A percentile compares a stretch with the other conserved stretches of the same genome.
phyloP scores from a whole-genome alignment of 148 eudicot genomes.

The Rhododendron molle region DNA sequence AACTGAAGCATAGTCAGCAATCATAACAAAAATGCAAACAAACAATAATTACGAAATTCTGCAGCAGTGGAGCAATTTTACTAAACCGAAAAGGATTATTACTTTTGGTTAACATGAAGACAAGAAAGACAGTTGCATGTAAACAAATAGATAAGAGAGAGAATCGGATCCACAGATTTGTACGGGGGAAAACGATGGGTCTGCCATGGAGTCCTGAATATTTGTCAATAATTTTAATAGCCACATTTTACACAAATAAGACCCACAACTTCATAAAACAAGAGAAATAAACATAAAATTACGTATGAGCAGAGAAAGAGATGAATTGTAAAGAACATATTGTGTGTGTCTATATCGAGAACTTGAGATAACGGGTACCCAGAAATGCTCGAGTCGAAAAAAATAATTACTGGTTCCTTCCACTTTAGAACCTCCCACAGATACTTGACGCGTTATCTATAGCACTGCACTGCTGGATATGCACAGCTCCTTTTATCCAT shows the following conservation, averaged over 20 bases:
- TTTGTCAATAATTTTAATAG: slow-evolving; percentile 9
- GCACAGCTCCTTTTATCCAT: background rate
- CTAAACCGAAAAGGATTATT: background rate
- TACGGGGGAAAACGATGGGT: slow-evolving; percentile 9
- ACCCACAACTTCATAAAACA: slow-evolving; percentile 7
- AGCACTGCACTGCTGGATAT: background rate
- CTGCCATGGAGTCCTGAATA: slow-evolving; percentile 14
- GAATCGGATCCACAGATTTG: slow-evolving; percentile 36
- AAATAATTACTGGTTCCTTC: background rate
- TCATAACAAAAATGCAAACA: background rate
- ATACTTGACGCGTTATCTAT: too few species aligned
- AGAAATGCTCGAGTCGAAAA: background rate
- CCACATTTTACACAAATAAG: slow-evolving; percentile 5
- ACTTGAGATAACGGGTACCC: background rate
- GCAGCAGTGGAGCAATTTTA: slow-evolving; percentile 4
- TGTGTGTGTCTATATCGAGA: background rate
- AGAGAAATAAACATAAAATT: background rate
- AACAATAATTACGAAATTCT: slow-evolving; percentile 1
- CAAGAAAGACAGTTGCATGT: background rate
- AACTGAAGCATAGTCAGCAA: background rate
- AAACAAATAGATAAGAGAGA: slow-evolving; percentile 20
- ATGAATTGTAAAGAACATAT: slow-evolving; percentile 11
- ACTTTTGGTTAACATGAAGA: slow-evolving; percentile 1
- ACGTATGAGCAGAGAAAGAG: background rate
- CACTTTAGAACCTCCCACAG: background rate